Conservation (phyloP, 1,139 yeast species). For the Yamadazyma atlantica region DNA sequence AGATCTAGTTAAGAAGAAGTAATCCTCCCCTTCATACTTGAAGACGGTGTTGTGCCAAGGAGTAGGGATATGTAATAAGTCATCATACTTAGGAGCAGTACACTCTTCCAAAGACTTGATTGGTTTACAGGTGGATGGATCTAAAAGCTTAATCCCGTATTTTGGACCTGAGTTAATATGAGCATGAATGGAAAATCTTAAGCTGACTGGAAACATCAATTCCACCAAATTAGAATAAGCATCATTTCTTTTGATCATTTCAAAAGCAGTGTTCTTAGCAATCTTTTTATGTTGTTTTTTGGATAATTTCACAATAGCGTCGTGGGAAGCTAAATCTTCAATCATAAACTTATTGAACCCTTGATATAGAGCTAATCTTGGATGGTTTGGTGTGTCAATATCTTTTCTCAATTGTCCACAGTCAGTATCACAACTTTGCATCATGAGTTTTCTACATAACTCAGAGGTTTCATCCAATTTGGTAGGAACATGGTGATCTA, state of each 20-base stretch:
- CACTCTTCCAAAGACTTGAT: constrained; percentile 30
- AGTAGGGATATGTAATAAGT: constrained; percentile 60
- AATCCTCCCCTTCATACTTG: constrained; percentile 30
- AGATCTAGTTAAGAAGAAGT: constrained; percentile 28
- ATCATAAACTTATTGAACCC: constrained; percentile 62
- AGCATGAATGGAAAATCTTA: constrained; percentile 61
- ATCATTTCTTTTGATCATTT: constrained; percentile 63
- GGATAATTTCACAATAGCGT: constrained; percentile 36
- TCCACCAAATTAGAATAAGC: constrained; percentile 66
- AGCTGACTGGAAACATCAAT: constrained; percentile 56
- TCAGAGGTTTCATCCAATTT: constrained; percentile 35
- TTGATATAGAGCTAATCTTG: constrained; percentile 51
- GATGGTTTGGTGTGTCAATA: constrained; percentile 43
- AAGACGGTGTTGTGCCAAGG: constrained; percentile 66
- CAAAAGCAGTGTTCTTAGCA: constrained; percentile 56
- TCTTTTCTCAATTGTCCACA: constrained; percentile 34
- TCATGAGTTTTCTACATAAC: constrained; percentile 36
- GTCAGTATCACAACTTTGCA: constrained; percentile 42
- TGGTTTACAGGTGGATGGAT: constrained; percentile 40
- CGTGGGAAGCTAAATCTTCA: constrained; percentile 51
- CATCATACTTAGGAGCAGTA: constrained; percentile 31
- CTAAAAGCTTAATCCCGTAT: constrained; percentile 53
- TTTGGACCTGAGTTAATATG: constrained; percentile 60
- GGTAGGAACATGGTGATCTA: constrained; percentile 37
- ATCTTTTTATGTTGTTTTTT: constrained; percentile 51